phyloP scores from a whole-genome alignment of 2,329 filamentous ascomycete genomes.

The Colletotrichum theobromicola region DNA sequence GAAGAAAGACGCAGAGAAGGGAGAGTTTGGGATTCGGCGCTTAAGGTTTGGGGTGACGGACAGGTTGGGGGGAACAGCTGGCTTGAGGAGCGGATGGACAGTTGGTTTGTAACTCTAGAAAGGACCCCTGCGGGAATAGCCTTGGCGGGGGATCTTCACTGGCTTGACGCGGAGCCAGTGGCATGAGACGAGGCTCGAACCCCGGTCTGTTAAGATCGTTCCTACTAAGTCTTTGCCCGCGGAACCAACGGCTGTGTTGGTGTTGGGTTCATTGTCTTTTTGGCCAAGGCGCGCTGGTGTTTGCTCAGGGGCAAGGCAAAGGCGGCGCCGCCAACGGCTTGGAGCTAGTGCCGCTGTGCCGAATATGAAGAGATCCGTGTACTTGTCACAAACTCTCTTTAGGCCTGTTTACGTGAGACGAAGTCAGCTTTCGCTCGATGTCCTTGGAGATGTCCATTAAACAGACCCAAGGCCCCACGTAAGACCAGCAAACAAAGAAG shows the following conservation, averaged over 20 bases:
- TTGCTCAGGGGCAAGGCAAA: background rate
- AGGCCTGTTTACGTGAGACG: background rate
- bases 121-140: background rate
- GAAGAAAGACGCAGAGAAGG: background rate
- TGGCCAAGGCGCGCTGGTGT: background rate
- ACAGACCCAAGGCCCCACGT: background rate
- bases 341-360: background rate
- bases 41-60: background rate
- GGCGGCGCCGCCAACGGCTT: background rate
- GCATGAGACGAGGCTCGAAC: background rate
- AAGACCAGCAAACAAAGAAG: background rate
- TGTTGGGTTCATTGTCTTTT: background rate
- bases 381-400: background rate
- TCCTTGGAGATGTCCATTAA: too few relatives aligned
- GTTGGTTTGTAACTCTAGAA: background rate
- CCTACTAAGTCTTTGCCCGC: background rate
- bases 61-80: background rate
- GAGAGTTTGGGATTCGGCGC: background rate
- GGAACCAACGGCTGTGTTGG: background rate
- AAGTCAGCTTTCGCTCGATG: background rate
- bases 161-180: background rate
- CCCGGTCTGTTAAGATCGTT: background rate
- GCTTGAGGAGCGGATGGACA: background rate
- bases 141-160: background rate
- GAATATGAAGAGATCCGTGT: accelerated